Evolutionary conservation across 2,329 filamentous ascomycete genomes (phyloP), one percentile per base, ranked within the genome.

Genomic region (Aspergillus pseudotamarii): DNA sequence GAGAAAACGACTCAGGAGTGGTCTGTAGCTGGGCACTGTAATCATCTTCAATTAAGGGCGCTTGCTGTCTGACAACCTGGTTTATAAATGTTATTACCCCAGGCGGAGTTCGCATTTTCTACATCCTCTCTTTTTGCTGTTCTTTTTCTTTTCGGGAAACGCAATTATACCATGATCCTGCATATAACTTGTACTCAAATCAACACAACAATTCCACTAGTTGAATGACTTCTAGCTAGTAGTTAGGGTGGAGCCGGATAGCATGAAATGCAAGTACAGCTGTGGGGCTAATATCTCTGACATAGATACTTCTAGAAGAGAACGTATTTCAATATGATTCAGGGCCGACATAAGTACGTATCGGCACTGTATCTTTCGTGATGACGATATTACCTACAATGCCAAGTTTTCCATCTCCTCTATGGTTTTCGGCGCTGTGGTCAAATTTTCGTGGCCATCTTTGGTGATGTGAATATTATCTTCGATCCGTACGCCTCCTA

Each of bases 401-500:
- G 74, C 75, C 59, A 78, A 64, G 32, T 62, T 82, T 73, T 93
- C 80, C 70, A 93, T 79, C 73, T 92, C 89, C 58, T 90, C 84
- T 2, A 82, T 77, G 57, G 88, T 87, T 81, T 96, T 96, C 0
- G 92, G 91, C 34, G 91, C 91, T 1, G 85, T 85, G 1, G 93
- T 96, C 75, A 98, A 74, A 73, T 96, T 96, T 78, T 97, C 93
- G 71, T 88, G 88, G 0, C 94, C 93, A 28, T 86, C 82, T 64
- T 90, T 83, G 1, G 91, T 95, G 55, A 98, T 88, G 26, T 95
- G 82, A 45, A 98, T 85, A 75, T 94, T 92, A 73, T 98, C 93
- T 80, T 99, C 95, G 65, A 98, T 96, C 54, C 95, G 86, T 30
- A 97, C 93, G 38, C 95, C 95, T 19, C 94, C 95, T 1, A 98